These are phyloP conservation scores for Leucosporidium scottii DNA, from an alignment of 768 basidiomycete species.

Conservation along the genomic window DNA sequence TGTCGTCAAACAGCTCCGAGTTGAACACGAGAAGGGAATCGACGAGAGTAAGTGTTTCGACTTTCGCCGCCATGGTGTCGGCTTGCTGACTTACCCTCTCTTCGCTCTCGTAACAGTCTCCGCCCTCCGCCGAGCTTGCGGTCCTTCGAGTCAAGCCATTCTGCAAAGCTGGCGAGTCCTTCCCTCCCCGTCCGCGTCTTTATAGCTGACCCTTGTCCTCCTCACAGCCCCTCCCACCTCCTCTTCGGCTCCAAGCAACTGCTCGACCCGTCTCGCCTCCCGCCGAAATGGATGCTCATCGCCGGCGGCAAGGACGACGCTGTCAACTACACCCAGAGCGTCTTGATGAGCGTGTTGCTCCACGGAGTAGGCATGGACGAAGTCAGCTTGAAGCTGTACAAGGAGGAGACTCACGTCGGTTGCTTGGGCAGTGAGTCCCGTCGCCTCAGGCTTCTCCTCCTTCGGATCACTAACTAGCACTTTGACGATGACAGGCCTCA, in stretches of 20 bases:
- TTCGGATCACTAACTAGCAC: not conserved
- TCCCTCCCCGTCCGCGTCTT: not conserved
- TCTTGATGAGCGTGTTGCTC: constrained; percentile 16
- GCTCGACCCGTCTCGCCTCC: constrained; percentile 9
- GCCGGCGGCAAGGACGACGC: constrained; percentile 17
- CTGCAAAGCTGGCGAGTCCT: not conserved
- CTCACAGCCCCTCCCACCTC: constrained; percentile 23
- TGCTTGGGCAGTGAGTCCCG: constrained; percentile 10
- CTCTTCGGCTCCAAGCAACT: constrained; percentile 21
- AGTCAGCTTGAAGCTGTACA: constrained; percentile 15
- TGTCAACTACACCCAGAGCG: constrained; percentile 18
- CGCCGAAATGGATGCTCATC: constrained; percentile 10
- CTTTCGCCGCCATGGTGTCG: no score
- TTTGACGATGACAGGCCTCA: constrained; percentile 13
- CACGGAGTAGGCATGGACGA: constrained; percentile 6
- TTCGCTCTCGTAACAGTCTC: not conserved
- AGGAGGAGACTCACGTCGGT: constrained; percentile 13
- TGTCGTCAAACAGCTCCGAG: constrained; percentile 34
- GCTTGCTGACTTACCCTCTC: not conserved
- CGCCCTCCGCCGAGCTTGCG: not conserved
- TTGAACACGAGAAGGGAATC: constrained; percentile 27
- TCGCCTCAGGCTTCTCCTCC: not conserved
- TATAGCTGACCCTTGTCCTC: not conserved
- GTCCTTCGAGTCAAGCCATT: not conserved
- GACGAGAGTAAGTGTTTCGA: constrained; percentile 22